Base-by-base conservation (phyloP, 2,329 filamentous ascomycete genomes). In the Gaeumannomyces sp. region DNA sequence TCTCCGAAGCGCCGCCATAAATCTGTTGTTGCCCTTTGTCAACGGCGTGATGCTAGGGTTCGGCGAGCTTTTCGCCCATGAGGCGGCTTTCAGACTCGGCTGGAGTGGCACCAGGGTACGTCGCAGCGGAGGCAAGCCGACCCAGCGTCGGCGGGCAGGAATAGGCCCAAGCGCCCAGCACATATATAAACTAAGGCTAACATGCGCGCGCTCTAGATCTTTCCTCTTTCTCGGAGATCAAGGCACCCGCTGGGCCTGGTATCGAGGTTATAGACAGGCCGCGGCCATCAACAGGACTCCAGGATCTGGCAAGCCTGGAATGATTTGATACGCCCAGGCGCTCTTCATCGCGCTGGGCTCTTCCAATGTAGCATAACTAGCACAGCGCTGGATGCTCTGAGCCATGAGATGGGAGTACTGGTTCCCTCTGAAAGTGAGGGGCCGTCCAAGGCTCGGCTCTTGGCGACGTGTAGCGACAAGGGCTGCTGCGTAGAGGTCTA, bases 41-140 rank as follows among this genome's bases (percentile, higher is more conserved):
- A 99, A 99, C 78, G 95, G 95, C 60, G 85, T 99, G 82, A 99
- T 99, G 95, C 79, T 99, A 72, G 95, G 95, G 2, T 97, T 99
- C 73, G 95, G 95, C 70, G 95, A 99, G 79, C 79, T 99, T 63
- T 94, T 99, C 76, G 95, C 95, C 64, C 95, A 99, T 74, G 95
- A 99, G 80, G 89, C 92, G 62, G 95, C 95, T 1, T 99, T 94
- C 74, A 83, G 94, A 72, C 80, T 98, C 71, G 95, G 95, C 67
- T 99, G 95, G 95, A 89, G 90, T 68, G 89, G 89, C 64, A 98
- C 95, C 66, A 96, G 95, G 87, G 95, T 97, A 83, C 60, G 85
- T 69, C 16, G 64, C 69, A 62, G 14, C 22, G 45, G n/a, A 53
- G n/a, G 45, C 45, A 11, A 25, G 45, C 19, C 8, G 45, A 45